These are phyloP conservation scores for Cladosporium sp. DNA, from an alignment of 2,329 filamentous ascomycete species.

Conservation along the genomic window DNA sequence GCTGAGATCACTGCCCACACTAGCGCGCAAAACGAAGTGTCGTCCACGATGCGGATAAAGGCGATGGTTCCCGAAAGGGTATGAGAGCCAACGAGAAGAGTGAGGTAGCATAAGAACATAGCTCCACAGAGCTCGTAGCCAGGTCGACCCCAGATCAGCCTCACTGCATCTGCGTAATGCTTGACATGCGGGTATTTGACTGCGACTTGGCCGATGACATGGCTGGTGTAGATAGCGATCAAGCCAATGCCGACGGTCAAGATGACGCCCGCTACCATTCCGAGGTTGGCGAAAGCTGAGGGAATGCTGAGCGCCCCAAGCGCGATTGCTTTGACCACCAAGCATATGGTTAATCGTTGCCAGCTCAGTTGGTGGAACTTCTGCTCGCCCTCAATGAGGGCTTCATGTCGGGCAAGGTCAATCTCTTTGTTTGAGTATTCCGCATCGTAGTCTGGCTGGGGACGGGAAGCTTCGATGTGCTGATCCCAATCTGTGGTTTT, in stretches of 20 bases:
- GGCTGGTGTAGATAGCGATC: conserved; percentile 59
- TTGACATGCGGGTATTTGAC: conserved; percentile 42
- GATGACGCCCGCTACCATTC: conserved; percentile 53
- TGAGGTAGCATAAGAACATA: conserved; percentile 42
- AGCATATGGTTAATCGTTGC: conserved; percentile 40
- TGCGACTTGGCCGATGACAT: conserved; percentile 60
- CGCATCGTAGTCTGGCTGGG: neutral
- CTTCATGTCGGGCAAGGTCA: conserved; percentile 29
- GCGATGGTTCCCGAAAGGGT: conserved; percentile 45
- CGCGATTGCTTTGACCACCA: conserved; percentile 59
- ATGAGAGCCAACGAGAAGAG: conserved; percentile 42
- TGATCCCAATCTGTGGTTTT: conserved; percentile 1
- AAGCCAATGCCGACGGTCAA: conserved; percentile 52
- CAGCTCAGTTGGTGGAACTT: conserved; percentile 45
- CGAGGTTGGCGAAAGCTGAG: conserved; percentile 50
- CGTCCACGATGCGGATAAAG: conserved; percentile 38
- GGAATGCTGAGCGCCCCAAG: conserved; percentile 57
- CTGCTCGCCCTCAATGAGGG: conserved; percentile 27
- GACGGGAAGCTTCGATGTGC: neutral
- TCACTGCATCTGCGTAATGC: conserved; percentile 43
- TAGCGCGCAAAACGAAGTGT: conserved; percentile 36
- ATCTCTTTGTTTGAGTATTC: conserved; percentile 29
- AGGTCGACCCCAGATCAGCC: conserved; percentile 39
- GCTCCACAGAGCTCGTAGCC: conserved; percentile 41
- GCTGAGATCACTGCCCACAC: conserved; percentile 42